phyloP scores from a whole-genome alignment of 2,329 filamentous ascomycete genomes.

The Niveomyces coronatus region DNA sequence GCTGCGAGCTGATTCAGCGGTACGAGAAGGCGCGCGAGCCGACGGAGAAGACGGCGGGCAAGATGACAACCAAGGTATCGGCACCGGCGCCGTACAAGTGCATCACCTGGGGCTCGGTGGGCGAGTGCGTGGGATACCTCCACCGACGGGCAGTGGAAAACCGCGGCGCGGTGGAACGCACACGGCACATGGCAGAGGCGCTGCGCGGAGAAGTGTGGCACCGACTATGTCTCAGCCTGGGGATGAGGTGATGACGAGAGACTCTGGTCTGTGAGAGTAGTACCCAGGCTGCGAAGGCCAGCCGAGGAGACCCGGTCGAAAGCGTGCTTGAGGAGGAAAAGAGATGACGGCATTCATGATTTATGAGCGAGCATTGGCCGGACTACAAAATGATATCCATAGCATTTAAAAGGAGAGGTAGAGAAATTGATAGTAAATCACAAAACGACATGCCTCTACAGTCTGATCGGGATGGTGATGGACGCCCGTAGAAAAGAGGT shows the following conservation, averaged over 20 bases:
- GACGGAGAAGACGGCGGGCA: conserved; percentile 8
- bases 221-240: conserved; percentile 13
- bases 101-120: conserved; percentile 14
- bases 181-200: conserved; percentile 16
- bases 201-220: conserved; percentile 20
- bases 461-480: neutral
- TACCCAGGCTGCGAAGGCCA: too few relatives aligned
- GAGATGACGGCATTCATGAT: too few relatives aligned
- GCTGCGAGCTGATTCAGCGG: conserved; percentile 37
- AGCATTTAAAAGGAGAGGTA: neutral
- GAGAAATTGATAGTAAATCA: too few relatives aligned
- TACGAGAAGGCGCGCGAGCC: conserved; percentile 9
- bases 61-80: conserved; percentile 28
- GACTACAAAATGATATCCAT: neutral
- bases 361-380: conserved; percentile 7
- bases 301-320: too few relatives aligned
- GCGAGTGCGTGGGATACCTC: conserved; percentile 15
- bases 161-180: conserved; percentile 15
- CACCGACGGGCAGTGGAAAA: conserved; percentile 16
- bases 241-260: too few relatives aligned
- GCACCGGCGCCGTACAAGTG: conserved; percentile 23
- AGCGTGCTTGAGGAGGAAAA: too few relatives aligned
- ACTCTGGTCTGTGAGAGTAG: too few relatives aligned
- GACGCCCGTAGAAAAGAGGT: too few relatives aligned
- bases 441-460: too few relatives aligned